Base-by-base conservation (phyloP, 306 rosid genomes). In the Fragaria vesca region DNA sequence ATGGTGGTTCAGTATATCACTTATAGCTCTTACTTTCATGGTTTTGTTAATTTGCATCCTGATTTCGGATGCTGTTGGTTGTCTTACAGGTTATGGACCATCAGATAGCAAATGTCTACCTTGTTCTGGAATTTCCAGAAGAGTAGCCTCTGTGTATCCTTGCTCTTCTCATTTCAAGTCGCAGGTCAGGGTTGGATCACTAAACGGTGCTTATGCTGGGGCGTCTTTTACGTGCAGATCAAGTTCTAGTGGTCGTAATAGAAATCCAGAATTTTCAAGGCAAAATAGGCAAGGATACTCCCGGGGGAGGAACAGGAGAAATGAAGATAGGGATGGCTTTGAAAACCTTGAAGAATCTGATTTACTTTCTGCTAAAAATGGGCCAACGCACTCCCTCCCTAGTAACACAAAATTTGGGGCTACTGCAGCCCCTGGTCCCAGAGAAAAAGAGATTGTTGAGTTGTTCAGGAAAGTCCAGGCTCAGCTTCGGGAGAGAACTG, bases 381-480 rank as follows among this genome's bases (percentile, higher is more conserved):
- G 97, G 40, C 93, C 96, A 21, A 66, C 85, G 26, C 72, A 77
- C 71, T 90, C 99, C 15, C 85, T 85, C 38, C 86, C 94, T 2
- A 81, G 71, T 81, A 81, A 85, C 63, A 80, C 90, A 15, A 95
- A 92, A 78, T 90, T 81, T 26, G 90, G 89, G 74, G 84, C 96
- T 66, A 90, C 93, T 68, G 85, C 97, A 43, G 76, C 90, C 61
- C 99, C 99, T 28, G 99, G 99, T 55, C 87, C 96, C 7, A 93
- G 93, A 80, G 99, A 95, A 87, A 95, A 87, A 79, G 99, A 95
- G 87, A 95, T 95, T 72, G 97, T 95, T 50, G 99, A 91, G 85
- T 90, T 95, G 72, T 95, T 95, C 80, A 84, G 93, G 76, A 91
- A 93, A 88, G 97, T 95, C 72, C 99, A 93, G 86, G 93, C 93